These are phyloP conservation scores for Salvia miltiorrhiza DNA, from an alignment of 257 asterid genomes.

Conservation along the genomic window DNA sequence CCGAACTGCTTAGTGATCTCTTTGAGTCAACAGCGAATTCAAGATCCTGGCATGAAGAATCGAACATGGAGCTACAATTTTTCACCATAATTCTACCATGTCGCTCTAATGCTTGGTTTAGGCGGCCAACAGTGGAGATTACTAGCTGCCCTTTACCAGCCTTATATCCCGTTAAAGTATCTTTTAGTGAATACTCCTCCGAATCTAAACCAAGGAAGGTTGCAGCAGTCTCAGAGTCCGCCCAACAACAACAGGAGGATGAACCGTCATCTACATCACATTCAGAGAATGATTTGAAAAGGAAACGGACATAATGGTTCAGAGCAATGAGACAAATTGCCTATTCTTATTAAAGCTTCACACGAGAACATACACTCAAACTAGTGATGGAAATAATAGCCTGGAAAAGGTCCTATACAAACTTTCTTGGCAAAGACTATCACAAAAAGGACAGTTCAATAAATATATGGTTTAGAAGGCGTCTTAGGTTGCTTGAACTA, in stretches of 20 bases:
- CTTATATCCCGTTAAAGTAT: slow-evolving; percentile 6
- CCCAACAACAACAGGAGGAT: slow-evolving; percentile 78
- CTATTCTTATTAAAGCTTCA: slow-evolving; percentile 1
- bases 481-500: background rate
- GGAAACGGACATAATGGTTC: background rate
- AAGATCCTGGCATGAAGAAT: slow-evolving; percentile 52
- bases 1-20: slow-evolving; percentile 32
- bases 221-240: slow-evolving; percentile 55
- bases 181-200: slow-evolving; percentile 18
- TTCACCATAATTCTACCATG: slow-evolving; percentile 50
- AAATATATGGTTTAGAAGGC: background rate
- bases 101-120: slow-evolving; percentile 39
- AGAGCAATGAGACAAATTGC: background rate
- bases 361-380: background rate
- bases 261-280: slow-evolving; percentile 71
- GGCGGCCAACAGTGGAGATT: slow-evolving; percentile 20
- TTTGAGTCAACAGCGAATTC: slow-evolving; percentile 34
- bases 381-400: background rate
- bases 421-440: background rate
- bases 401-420: background rate
- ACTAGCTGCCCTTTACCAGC: slow-evolving; percentile 11
- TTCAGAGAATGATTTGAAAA: background rate
- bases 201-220: slow-evolving; percentile 50
- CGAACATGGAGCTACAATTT: slow-evolving; percentile 49
- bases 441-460: background rate